A percentile compares a stretch with the other conserved stretches of the same genome.
phyloP scores from a whole-genome alignment of 2,329 filamentous ascomycete genomes.

The Cadophora gregata region DNA sequence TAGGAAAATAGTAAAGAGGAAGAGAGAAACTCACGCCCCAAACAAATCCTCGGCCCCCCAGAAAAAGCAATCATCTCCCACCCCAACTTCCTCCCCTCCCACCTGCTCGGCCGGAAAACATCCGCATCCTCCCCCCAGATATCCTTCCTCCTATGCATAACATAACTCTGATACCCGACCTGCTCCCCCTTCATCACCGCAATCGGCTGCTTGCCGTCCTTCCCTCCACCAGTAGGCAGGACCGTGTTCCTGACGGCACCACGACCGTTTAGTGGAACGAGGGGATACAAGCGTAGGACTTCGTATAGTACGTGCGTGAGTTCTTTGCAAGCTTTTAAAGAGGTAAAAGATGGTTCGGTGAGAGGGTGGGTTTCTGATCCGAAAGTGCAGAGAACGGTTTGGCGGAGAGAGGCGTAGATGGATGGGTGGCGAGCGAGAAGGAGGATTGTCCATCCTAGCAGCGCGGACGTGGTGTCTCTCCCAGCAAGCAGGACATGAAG shows the following conservation, averaged over 20 bases:
- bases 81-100: slow-evolving; percentile 65
- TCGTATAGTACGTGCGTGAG: slow-evolving; percentile 37
- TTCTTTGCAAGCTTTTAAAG: slow-evolving; percentile 37
- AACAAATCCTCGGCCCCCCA: slow-evolving; percentile 70
- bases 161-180: slow-evolving; percentile 40
- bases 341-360: slow-evolving; percentile 33
- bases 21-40: slow-evolving; percentile 57
- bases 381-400: slow-evolving; percentile 48
- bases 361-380: slow-evolving; percentile 33
- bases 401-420: slow-evolving; percentile 50
- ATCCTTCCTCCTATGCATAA: slow-evolving; percentile 48
- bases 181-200: slow-evolving; percentile 40
- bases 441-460: slow-evolving; percentile 46
- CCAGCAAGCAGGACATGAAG: slow-evolving; percentile 45
- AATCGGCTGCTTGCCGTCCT: slow-evolving; percentile 40
- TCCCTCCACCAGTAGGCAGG: slow-evolving; percentile 45
- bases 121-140: slow-evolving; percentile 78
- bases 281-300: slow-evolving; percentile 43
- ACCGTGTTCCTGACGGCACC: slow-evolving; percentile 39
- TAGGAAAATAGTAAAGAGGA: no score
- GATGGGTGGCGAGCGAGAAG: slow-evolving; percentile 52
- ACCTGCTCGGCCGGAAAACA: slow-evolving; percentile 75
- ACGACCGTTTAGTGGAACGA: slow-evolving; percentile 43
- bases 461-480: slow-evolving; percentile 37
- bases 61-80: slow-evolving; percentile 83